Evolutionary conservation across 2,329 filamentous ascomycete genomes (phyloP), one percentile per base, ranked within the genome.

Genomic region (Davidsoniella neocaledoniae): DNA sequence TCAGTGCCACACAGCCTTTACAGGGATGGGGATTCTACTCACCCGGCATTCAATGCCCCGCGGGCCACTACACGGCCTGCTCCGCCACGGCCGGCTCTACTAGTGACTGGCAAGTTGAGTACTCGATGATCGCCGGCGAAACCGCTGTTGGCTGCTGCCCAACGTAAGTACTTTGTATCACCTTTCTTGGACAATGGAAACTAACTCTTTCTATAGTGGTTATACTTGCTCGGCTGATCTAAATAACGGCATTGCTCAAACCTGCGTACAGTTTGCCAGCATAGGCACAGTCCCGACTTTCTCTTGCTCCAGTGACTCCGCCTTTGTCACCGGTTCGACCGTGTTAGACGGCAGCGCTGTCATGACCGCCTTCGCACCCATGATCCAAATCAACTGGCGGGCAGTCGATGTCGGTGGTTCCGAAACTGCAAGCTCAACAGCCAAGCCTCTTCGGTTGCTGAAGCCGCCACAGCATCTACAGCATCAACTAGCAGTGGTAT

Each of bases 1-100:
- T 45, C 2, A 46, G 53, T 1, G 56, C 58, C 1, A 26, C 36
- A 0, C 50, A 50, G 2, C 54, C 59, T 4, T 49, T 64, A 12
- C 45, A 50, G 7, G 62, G 61, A 21, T 60, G 62, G 60, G 62
- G 63, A 5, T 63, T 62, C 49, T 64, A 65, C 49, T 64, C 62
- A 3, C 63, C 63, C 0, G 63, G 62, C 0, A 33, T 63, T 8
- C 50, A 53, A 1, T 65, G 63, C 48, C 63, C 63, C 0, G 44
- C 46, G 3, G 63, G 62, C 7, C 61, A 64, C 52, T 55, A 50
- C 12, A 56, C 61, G 4, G 58, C 61, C 1, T 66, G 63, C 46
- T 56, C 56, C n/a, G 59, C 61, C 2, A 58, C 57, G 0, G 57
- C 49, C 2, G 56, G 56, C n/a, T 56, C 55, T 3, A 54, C 54